phyloP scores from a whole-genome alignment of 169 alveolate species.

The Theileria parva region DNA sequence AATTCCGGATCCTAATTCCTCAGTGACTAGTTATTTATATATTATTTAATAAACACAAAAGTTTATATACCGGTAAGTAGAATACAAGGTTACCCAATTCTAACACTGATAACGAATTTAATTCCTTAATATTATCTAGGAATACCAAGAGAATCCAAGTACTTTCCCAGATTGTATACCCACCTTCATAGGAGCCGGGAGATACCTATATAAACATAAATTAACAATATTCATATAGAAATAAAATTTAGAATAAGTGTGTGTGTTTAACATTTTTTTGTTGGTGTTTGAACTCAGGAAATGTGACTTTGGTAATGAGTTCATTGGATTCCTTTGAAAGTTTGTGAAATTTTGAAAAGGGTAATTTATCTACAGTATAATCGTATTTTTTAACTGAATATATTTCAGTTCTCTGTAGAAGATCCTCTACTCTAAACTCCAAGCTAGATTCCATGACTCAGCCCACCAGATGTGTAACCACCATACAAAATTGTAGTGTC shows the following conservation, averaged over 20 bases:
- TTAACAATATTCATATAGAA: background rate
- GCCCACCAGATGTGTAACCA: background rate
- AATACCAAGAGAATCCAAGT: conserved; percentile 54
- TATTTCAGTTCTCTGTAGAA: background rate
- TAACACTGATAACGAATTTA: conserved; percentile 7
- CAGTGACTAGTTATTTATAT: background rate
- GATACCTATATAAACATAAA: conserved; percentile 28
- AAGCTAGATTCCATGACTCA: background rate
- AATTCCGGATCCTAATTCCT: conserved; percentile 47
- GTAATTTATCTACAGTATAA: background rate
- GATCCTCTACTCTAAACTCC: background rate
- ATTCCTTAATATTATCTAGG: conserved; percentile 14
- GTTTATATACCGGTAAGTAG: background rate
- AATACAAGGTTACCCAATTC: conserved; percentile 36
- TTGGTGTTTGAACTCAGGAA: background rate
- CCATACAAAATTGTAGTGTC: background rate
- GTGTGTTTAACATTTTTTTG: conserved; percentile 1
- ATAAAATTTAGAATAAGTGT: background rate
- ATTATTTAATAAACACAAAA: too few relatives aligned
- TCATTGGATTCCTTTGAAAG: background rate
- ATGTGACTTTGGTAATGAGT: background rate
- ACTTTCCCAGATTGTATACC: conserved; percentile 66
- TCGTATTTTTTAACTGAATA: background rate
- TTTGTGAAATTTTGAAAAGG: background rate
- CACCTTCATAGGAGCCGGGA: conserved; percentile 56